phyloP scores from a whole-genome alignment of 2,329 filamentous ascomycete species.

The Teratosphaeriaceae sp. region DNA sequence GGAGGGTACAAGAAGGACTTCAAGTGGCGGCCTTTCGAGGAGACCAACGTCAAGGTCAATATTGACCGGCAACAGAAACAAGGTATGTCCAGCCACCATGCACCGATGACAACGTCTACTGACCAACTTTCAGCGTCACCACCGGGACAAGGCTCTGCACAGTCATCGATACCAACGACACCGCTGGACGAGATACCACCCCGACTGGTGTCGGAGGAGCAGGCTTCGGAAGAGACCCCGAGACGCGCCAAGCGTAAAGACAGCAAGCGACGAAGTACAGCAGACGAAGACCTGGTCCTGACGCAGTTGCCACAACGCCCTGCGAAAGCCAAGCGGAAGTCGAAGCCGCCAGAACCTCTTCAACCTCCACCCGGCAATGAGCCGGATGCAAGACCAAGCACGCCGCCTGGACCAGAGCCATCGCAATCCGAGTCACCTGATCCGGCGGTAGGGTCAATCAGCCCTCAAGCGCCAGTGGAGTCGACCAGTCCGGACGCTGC shows the following conservation, averaged over 20 bases:
- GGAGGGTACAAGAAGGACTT: slow-evolving; percentile 70
- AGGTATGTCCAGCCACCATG: slow-evolving; percentile 23
- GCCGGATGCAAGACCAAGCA: no score
- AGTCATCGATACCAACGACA: slow-evolving; percentile 14
- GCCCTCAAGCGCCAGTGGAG: no score
- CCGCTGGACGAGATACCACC: slow-evolving; percentile 11
- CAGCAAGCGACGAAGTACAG: slow-evolving; percentile 10
- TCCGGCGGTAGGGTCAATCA: no score
- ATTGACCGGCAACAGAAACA: slow-evolving; percentile 39
- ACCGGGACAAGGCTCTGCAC: slow-evolving; percentile 11
- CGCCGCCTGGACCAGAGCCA: neutral
- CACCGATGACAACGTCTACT: neutral
- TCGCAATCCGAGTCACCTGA: neutral
- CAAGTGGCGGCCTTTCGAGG: slow-evolving; percentile 67
- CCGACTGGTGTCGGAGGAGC: neutral
- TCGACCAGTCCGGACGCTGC: neutral
- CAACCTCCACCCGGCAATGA: neutral
- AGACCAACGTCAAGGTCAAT: slow-evolving; percentile 49
- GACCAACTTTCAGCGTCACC: slow-evolving; percentile 11
- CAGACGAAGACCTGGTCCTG: slow-evolving; percentile 4
- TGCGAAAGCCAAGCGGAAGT: slow-evolving; percentile 12
- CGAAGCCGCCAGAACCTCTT: neutral
- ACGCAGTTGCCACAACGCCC: slow-evolving; percentile 7
- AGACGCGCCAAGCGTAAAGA: slow-evolving; percentile 5
- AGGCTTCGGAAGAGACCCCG: neutral